phyloP scores from a whole-genome alignment of 768 basidiomycete species.

The Agrocybe chaxingu region DNA sequence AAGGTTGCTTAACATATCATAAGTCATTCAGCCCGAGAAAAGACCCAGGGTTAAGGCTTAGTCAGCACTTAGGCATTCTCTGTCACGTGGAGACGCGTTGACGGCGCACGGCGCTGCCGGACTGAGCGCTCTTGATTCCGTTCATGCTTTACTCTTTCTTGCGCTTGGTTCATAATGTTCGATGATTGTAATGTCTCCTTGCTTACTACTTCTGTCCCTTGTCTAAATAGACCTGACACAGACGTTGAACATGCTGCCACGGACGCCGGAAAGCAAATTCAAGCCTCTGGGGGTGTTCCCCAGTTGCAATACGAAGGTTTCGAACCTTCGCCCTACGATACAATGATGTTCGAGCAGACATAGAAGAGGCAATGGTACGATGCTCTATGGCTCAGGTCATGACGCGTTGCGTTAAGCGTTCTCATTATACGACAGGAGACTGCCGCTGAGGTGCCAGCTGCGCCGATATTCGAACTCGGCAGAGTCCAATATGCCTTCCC shows the following conservation, averaged over 20 bases:
- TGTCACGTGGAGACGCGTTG: too few relatives aligned
- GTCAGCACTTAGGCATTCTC: too few relatives aligned
- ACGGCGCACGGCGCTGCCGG: too few relatives aligned
- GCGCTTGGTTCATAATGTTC: constrained; percentile 40
- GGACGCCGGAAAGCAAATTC: constrained; percentile 35
- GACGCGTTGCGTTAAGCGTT: background rate
- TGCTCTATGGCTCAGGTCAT: constrained; percentile 13
- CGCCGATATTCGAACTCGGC: constrained; percentile 78
- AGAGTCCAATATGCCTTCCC: constrained; percentile 88
- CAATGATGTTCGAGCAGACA: constrained; percentile 44
- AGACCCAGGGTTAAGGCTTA: too few relatives aligned
- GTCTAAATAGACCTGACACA: constrained; percentile 27
- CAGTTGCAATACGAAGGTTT: constrained; percentile 85
- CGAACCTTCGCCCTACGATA: constrained; percentile 64
- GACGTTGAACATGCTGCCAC: constrained; percentile 84
- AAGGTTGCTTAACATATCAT: too few relatives aligned
- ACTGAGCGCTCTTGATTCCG: background rate
- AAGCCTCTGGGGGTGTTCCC: constrained; percentile 40
- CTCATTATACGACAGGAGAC: constrained; percentile 15
- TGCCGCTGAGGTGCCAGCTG: constrained; percentile 39
- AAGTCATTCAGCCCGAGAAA: too few relatives aligned
- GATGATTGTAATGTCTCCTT: constrained; percentile 54
- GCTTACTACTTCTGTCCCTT: background rate
- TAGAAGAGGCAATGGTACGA: constrained; percentile 29
- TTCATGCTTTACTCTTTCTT: constrained; percentile 15